These are phyloP conservation scores for Ophiosphaerella korrae DNA, from an alignment of 2,329 filamentous ascomycete genomes.

Conservation along the genomic window DNA sequence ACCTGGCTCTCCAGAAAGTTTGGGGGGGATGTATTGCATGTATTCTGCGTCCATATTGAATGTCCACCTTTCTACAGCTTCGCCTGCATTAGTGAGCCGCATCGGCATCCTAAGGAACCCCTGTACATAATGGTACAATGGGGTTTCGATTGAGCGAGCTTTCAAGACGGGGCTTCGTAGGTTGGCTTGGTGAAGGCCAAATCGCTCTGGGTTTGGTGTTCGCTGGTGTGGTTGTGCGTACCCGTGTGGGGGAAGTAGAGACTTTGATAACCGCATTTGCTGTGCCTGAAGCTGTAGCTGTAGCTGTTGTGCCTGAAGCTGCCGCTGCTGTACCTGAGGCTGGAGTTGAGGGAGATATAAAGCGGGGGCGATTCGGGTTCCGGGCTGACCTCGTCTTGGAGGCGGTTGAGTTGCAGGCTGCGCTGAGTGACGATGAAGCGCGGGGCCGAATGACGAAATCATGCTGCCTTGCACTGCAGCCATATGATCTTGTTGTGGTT, in stretches of 20 bases:
- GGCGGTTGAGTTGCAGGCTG: slow-evolving; percentile 11
- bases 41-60: slow-evolving; percentile 55
- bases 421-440: not conserved
- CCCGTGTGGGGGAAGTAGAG: slow-evolving; percentile 45
- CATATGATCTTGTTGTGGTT: not conserved
- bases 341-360: not conserved
- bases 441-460: not conserved
- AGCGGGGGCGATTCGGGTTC: not conserved
- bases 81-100: slow-evolving; percentile 38
- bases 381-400: slow-evolving; percentile 3
- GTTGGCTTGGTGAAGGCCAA: slow-evolving; percentile 64
- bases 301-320: not conserved
- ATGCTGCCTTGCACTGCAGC: not conserved
- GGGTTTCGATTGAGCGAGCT: slow-evolving; percentile 15
- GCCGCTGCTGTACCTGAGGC: not conserved
- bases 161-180: slow-evolving; percentile 59
- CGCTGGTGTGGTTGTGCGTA: slow-evolving; percentile 44
- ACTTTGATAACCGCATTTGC: not conserved
- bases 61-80: slow-evolving; percentile 49
- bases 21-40: slow-evolving; percentile 44
- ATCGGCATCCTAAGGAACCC: slow-evolving; percentile 57
- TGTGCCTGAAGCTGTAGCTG: not conserved
- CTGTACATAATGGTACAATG: slow-evolving; percentile 64
- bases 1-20: slow-evolving; percentile 31
- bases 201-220: slow-evolving; percentile 52